Base-by-base conservation (phyloP, 345 rosid species). In the Moricandia moricandioides region DNA sequence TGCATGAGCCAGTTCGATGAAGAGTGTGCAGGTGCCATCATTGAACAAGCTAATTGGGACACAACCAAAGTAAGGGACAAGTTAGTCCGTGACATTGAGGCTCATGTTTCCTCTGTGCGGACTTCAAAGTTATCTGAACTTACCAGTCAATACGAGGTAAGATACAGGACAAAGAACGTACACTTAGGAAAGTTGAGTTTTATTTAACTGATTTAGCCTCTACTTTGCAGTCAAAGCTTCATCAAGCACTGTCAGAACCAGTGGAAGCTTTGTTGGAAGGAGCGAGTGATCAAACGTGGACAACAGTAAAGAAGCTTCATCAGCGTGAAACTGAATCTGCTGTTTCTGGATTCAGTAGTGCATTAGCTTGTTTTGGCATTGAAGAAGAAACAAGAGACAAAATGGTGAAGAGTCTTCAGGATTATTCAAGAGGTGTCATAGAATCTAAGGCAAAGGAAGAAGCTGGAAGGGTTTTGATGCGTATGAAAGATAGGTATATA, bases 41-140 rank as follows among this genome's bases (percentile, higher is more conserved):
- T 95, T 83, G 86, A 84, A 81, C 89, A 84, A 90, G 96, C 99
- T 70, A 88, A 84, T 49, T 95, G 99, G 99, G 97, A 92, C 79
- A 78, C 91, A 57, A 35, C 87, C 43, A 95, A 88, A 86, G 86
- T 61, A 18, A 73, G 83, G 58, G 97, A 91, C 27, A 90, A 89
- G 82, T 88, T 95, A 63, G 74, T 69, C 39, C 99, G 88, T 65
- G 99, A 92, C 71, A 83, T 95, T 7, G 96, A 95, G 79, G 88
- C 86, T 11, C 97, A 95, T 82, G 72, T 89, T 78, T 86, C 90
- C 68, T 84, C 91, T 64, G 91, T 95, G 52, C 86, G 89, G 62
- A 80, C 86, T 69, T 85, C 89, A 65, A 92, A 92, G 80, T 83
- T 95, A 70, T 81, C 91, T 58, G 99, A 92, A 76, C 83, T 92